Evolutionary conservation across 1,284 basidiomycete species (phyloP).

Genomic region (Quambalaria eucalypti): DNA sequence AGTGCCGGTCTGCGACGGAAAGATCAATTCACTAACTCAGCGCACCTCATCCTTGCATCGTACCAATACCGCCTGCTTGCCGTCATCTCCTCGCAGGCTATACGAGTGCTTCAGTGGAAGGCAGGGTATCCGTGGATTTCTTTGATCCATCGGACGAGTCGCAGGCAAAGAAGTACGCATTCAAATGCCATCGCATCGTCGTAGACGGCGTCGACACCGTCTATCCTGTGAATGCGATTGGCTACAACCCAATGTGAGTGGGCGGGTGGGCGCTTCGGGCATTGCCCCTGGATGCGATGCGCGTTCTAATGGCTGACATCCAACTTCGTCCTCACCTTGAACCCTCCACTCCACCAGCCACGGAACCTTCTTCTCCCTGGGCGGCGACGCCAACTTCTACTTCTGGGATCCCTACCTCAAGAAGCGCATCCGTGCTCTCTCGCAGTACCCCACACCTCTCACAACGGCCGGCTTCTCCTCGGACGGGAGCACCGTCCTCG

Average conservation of each 20-base stretch:
- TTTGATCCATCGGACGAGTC: slow-evolving; percentile 69
- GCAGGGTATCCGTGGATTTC: slow-evolving; percentile 92
- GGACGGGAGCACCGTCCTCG: slow-evolving; percentile 21
- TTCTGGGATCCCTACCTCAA: slow-evolving; percentile 97
- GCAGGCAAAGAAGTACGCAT: slow-evolving; percentile 86
- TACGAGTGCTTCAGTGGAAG: slow-evolving; percentile 86
- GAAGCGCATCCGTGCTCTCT: slow-evolving; percentile 84
- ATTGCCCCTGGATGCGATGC: too few species aligned
- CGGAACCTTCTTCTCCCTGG: slow-evolving; percentile 89
- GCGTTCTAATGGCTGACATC: too few species aligned
- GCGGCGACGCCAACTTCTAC: slow-evolving; percentile 80
- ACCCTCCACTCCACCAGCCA: slow-evolving; percentile 50
- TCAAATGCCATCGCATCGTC: slow-evolving; percentile 89
- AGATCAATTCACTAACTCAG: neutral
- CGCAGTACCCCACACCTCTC: slow-evolving; percentile 18
- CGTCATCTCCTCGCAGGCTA: slow-evolving; percentile 57
- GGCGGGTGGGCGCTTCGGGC: too few species aligned
- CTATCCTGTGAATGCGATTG: slow-evolving; percentile 92
- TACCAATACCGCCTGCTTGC: neutral
- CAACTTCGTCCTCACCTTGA: neutral
- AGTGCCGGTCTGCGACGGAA: neutral
- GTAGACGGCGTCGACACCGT: slow-evolving; percentile 89
- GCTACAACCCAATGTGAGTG: slow-evolving; percentile 66
- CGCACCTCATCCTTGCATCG: neutral
- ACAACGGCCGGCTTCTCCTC: slow-evolving; percentile 27